Percentiles rank a stretch among this genome's conserved stretches.
These are phyloP conservation scores for Hanseniaspora guilliermondii DNA, from an alignment of 805 yeast species.

Conservation along the genomic window DNA sequence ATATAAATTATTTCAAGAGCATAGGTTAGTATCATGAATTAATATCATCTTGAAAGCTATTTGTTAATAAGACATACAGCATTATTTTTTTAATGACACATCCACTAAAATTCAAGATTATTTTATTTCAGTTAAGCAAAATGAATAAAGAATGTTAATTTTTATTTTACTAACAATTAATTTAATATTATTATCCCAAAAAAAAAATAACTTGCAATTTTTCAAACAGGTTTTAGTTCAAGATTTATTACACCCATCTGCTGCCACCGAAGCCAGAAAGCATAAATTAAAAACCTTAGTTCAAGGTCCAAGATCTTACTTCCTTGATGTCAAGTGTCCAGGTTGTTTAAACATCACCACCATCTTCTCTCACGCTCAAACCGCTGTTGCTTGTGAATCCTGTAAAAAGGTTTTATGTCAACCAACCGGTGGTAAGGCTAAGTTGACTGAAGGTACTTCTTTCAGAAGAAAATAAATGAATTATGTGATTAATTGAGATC, in stretches of 20 bases:
- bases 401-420: constrained; percentile 97
- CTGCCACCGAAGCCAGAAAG: constrained; percentile 90
- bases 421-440: constrained; percentile 99
- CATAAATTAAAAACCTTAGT: constrained; percentile 97
- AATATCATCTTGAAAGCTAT: too few species aligned
- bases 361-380: constrained; percentile 99
- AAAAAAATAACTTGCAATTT: constrained; percentile 5
- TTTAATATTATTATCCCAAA: not conserved
- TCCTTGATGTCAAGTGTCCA: constrained; percentile 99
- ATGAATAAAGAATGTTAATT: not conserved
- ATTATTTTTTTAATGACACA: too few species aligned
- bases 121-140: too few species aligned
- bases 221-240: constrained; percentile 79
- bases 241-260: constrained; percentile 96
- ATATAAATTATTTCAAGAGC: too few species aligned
- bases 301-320: constrained; percentile 95
- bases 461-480: constrained; percentile 88
- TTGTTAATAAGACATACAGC: too few species aligned
- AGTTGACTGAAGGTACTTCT: constrained; percentile 98
- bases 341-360: constrained; percentile 99
- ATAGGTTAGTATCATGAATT: too few species aligned
- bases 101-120: too few species aligned
- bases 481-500: not conserved
- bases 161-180: constrained; percentile 20
- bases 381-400: constrained; percentile 98